Evolutionary conservation across 805 yeast species (phyloP).

Genomic region (Danielia oregonensis): DNA sequence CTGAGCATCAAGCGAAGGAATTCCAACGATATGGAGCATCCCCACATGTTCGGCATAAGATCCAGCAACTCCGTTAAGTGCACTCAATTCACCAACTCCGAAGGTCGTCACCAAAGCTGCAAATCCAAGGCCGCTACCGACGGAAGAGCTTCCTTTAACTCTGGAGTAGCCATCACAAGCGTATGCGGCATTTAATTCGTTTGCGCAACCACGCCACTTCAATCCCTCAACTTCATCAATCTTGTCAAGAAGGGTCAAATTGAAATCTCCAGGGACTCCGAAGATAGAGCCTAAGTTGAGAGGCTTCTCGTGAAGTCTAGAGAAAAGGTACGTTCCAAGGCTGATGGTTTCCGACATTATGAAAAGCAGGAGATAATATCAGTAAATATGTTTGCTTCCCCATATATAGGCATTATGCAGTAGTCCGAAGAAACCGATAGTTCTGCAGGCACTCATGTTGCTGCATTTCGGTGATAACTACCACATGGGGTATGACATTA

Average conservation of each 20-base stretch:
- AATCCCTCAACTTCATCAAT: conserved; percentile 4
- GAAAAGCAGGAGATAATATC: no score
- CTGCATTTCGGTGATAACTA: no score
- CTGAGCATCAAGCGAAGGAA: conserved; percentile 13
- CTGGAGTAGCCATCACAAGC: conserved; percentile 4
- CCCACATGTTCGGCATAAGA: conserved; percentile 17
- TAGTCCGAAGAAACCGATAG: background rate
- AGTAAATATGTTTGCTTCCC: no score
- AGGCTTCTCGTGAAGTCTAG: conserved; percentile 4
- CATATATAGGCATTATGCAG: background rate
- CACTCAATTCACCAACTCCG: conserved; percentile 15
- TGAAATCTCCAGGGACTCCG: conserved; percentile 6
- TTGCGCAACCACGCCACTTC: conserved; percentile 2
- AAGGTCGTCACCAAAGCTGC: conserved; percentile 14
- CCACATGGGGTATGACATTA: no score
- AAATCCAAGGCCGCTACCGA: conserved; percentile 3
- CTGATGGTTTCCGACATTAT: conserved; percentile 4
- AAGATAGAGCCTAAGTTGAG: conserved; percentile 1
- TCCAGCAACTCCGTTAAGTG: conserved; percentile 16
- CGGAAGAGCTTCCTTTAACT: background rate
- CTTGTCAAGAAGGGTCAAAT: conserved; percentile 4
- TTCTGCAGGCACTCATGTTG: no score
- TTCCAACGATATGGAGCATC: conserved; percentile 13
- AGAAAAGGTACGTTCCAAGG: conserved; percentile 4
- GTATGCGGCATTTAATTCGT: conserved; percentile 5